Conservation (phyloP, 176 grass and related monocot genomes). For the Carex myosuroides region DNA sequence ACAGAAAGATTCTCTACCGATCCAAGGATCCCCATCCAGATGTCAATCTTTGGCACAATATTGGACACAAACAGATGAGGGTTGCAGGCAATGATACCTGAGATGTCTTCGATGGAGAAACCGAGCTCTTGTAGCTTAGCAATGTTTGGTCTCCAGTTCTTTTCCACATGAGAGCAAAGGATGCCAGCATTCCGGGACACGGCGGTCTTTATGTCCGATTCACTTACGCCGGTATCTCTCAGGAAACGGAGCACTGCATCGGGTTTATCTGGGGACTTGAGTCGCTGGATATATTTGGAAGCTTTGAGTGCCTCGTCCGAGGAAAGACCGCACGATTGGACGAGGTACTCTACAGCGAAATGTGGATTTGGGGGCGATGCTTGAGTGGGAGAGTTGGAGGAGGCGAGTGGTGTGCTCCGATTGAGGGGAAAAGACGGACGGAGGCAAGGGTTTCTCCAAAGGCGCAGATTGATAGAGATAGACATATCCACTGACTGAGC, state of each 20-base stretch:
- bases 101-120: not conserved
- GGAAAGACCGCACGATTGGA: not conserved
- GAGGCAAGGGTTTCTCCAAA: not conserved
- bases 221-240: not conserved
- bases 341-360: not conserved
- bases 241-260: not conserved
- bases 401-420: not conserved
- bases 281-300: too few species aligned
- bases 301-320: not conserved
- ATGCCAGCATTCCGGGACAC: not conserved
- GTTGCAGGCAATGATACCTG: not conserved
- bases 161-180: not conserved
- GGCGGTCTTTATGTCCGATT: not conserved
- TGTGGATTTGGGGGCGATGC: not conserved
- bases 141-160: not conserved
- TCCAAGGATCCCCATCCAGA: not conserved
- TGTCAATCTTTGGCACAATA: conserved; percentile 10
- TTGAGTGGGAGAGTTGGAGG: not conserved
- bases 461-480: not conserved
- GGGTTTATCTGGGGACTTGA: not conserved
- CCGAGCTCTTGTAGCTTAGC: not conserved
- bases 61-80: not conserved
- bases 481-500: not conserved
- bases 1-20: not conserved
- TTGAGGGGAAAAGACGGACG: not conserved